Conservation (phyloP, 2,329 filamentous ascomycete genomes). For the Exutisphaerella laricina region DNA sequence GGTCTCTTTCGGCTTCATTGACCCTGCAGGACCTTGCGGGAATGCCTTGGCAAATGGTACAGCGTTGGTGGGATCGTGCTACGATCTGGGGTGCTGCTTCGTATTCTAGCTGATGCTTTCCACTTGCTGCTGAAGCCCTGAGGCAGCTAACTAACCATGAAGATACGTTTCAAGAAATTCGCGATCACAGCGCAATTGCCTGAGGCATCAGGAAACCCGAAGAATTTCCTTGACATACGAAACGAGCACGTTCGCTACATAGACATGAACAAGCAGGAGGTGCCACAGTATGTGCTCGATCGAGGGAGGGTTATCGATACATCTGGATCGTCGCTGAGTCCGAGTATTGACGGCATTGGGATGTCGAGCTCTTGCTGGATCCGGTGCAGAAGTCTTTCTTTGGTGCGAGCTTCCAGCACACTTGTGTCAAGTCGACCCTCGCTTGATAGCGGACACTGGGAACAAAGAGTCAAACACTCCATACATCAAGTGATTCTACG, state of each 20-base stretch:
- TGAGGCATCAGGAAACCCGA: too few relatives aligned
- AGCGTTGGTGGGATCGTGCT: slow-evolving; percentile 38
- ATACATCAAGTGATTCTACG: too few relatives aligned
- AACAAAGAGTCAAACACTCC: too few relatives aligned
- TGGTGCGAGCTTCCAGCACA: too few relatives aligned
- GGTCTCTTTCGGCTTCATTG: slow-evolving; percentile 38
- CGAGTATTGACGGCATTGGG: too few relatives aligned
- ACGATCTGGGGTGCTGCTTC: slow-evolving; percentile 50
- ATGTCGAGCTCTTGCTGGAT: too few relatives aligned
- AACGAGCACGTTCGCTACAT: background rate
- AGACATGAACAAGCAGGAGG: background rate
- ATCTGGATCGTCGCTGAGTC: too few relatives aligned
- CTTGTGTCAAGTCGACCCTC: too few relatives aligned
- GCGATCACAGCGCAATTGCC: too few relatives aligned
- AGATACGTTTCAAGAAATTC: too few relatives aligned
- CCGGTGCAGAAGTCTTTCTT: too few relatives aligned
- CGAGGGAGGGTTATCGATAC: background rate
- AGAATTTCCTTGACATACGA: background rate
- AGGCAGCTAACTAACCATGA: background rate
- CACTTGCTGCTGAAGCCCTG: slow-evolving; percentile 50
- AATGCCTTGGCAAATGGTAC: background rate
- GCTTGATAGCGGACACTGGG: too few relatives aligned
- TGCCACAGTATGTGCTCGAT: background rate
- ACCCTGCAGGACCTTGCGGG: slow-evolving; percentile 40
- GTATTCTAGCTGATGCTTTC: slow-evolving; percentile 59